phyloP scores from a whole-genome alignment of 257 asterid species.

The Nicotiana sylvestris region DNA sequence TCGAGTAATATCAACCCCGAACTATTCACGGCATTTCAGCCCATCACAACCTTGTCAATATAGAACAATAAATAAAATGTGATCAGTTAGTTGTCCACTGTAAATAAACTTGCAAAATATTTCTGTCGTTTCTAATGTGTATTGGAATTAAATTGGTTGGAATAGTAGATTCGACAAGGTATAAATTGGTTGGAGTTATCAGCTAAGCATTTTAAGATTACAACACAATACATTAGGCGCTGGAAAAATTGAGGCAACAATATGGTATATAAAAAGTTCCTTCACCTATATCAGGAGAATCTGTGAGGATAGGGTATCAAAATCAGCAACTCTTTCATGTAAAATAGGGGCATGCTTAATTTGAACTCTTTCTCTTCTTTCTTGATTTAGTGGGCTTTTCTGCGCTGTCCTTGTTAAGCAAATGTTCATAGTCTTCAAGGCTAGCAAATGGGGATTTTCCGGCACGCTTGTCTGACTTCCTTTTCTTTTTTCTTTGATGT shows the following conservation, averaged over 20 bases:
- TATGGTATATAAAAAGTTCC: background rate
- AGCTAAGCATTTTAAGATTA: background rate
- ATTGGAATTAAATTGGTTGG: no score
- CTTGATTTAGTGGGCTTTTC: background rate
- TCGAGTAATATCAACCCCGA: no score
- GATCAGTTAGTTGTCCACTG: no score
- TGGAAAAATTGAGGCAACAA: background rate
- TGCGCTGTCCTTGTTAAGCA: conserved; percentile 26
- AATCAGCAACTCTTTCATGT: background rate
- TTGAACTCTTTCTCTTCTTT: conserved; percentile 20
- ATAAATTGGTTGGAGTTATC: background rate
- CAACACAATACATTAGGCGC: background rate
- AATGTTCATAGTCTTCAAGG: conserved; percentile 64
- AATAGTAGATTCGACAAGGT: no score
- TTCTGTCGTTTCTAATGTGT: no score
- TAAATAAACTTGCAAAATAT: no score
- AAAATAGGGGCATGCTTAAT: background rate
- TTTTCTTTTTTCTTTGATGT: conserved; percentile 30
- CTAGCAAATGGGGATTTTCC: conserved; percentile 66
- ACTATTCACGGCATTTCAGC: no score
- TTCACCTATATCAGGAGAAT: background rate
- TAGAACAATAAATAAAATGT: no score
- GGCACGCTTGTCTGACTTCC: conserved; percentile 25
- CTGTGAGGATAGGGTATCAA: background rate
- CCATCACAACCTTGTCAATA: no score